A percentile compares a stretch with the other conserved stretches of the same genome.
These are phyloP conservation scores for Colletotrichum endophyticum DNA, from an alignment of 2,329 filamentous ascomycete genomes.

Conservation along the genomic window DNA sequence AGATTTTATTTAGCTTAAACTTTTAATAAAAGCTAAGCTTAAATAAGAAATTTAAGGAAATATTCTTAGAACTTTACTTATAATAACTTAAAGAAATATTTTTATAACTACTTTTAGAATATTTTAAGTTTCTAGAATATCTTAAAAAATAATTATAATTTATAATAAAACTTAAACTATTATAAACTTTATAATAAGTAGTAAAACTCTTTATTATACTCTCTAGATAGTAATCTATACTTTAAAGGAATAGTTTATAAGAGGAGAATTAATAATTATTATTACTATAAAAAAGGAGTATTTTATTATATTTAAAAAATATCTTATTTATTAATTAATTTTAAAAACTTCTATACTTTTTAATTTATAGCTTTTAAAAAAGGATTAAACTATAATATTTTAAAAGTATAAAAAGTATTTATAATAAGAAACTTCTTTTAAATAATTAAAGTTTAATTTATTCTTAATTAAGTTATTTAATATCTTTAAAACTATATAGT, in stretches of 20 bases:
- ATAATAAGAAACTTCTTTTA: background rate
- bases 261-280: background rate
- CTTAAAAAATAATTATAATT: background rate
- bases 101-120: too few species aligned
- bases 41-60: background rate
- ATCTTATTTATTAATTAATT: too few species aligned
- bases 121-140: too few species aligned
- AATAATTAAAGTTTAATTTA: too few species aligned
- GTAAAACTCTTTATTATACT: background rate
- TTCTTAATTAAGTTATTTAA: too few species aligned
- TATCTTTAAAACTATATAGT: too few species aligned
- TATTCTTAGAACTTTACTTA: too few species aligned
- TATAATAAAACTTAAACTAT: background rate
- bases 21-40: background rate
- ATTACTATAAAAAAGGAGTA: background rate
- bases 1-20: background rate
- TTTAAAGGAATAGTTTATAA: background rate
- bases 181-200: too few species aligned
- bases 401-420: background rate
- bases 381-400: background rate
- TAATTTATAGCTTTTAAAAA: background rate
- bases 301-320: too few species aligned
- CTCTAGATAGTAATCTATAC: background rate
- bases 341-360: too few species aligned
- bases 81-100: too few species aligned